phyloP scores from a whole-genome alignment of 83 land plant genomes.

The Larix sibirica region DNA sequence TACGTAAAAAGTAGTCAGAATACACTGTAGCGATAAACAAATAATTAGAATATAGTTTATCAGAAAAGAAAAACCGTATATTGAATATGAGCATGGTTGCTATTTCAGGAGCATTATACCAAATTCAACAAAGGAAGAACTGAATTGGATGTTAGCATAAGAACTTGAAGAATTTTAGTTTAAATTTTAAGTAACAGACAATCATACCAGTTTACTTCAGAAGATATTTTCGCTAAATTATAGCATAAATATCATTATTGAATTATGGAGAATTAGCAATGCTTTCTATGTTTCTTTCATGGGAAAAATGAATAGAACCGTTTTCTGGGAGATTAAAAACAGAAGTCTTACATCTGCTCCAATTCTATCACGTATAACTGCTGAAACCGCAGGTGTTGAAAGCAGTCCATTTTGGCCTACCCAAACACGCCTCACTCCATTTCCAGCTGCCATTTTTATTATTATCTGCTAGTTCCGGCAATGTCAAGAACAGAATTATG shows the following conservation, averaged over 20 bases:
- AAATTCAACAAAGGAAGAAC: background rate
- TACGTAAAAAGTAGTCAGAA: background rate
- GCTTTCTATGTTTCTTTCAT: background rate
- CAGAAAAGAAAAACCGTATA: background rate
- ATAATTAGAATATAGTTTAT: background rate
- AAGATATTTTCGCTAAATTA: background rate
- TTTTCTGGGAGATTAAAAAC: background rate
- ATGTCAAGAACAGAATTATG: background rate
- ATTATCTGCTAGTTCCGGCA: constrained; percentile 67
- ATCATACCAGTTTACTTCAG: background rate
- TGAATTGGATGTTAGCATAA: background rate
- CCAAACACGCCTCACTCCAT: constrained; percentile 91
- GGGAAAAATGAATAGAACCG: background rate
- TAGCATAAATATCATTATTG: background rate
- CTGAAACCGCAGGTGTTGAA: constrained; percentile 93
- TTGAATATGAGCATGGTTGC: background rate
- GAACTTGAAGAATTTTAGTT: too few relatives aligned
- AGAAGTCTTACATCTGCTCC: constrained; percentile 65
- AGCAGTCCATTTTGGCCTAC: constrained; percentile 88
- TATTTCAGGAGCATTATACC: background rate
- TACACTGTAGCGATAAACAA: background rate
- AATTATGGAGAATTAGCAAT: background rate
- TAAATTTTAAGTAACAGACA: too few relatives aligned
- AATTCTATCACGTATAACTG: constrained; percentile 79
- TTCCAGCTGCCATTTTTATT: constrained; percentile 92